phyloP scores from a whole-genome alignment of 805 yeast genomes.

The Yarrowia keelungensis region DNA sequence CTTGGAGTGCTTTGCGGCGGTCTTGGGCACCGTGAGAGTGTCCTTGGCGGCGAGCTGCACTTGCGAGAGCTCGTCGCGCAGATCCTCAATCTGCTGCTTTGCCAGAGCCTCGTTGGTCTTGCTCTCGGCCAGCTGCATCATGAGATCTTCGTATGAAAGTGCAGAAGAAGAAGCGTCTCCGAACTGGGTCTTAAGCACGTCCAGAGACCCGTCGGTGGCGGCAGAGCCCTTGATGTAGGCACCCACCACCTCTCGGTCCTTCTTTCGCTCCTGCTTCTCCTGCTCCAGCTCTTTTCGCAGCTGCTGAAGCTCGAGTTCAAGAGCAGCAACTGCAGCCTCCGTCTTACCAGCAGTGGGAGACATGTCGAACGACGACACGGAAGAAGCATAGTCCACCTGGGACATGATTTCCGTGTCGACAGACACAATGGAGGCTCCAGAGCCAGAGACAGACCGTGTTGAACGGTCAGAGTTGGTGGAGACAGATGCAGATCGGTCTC shows the following conservation, averaged over 20 bases:
- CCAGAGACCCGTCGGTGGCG: constrained; percentile 23
- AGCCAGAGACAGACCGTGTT: constrained; percentile 33
- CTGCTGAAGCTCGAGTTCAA: constrained; percentile 28
- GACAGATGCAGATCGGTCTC: constrained; percentile 12
- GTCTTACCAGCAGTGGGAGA: constrained; percentile 28
- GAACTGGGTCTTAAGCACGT: constrained; percentile 41
- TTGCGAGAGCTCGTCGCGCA: constrained; percentile 41
- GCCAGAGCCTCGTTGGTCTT: constrained; percentile 48
- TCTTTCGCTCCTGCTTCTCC: constrained; percentile 28
- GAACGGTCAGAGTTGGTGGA: constrained; percentile 26
- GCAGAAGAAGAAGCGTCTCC: constrained; percentile 39
- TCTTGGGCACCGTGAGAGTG: constrained; percentile 32
- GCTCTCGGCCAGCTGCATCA: constrained; percentile 47
- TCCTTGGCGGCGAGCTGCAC: constrained; percentile 25
- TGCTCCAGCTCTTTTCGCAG: constrained; percentile 33
- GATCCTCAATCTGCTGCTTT: constrained; percentile 46
- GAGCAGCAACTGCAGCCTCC: constrained; percentile 34
- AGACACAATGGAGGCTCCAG: constrained; percentile 22
- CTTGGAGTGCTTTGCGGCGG: constrained; percentile 33
- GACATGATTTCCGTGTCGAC: constrained; percentile 37
- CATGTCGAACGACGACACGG: constrained; percentile 35
- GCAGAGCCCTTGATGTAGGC: constrained; percentile 15
- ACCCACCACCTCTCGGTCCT: constrained; percentile 20
- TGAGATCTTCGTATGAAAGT: constrained; percentile 45
- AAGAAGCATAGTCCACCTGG: constrained; percentile 38